phyloP scores from a whole-genome alignment of 148 eudicot genomes.

The Chenopodium quinoa region DNA sequence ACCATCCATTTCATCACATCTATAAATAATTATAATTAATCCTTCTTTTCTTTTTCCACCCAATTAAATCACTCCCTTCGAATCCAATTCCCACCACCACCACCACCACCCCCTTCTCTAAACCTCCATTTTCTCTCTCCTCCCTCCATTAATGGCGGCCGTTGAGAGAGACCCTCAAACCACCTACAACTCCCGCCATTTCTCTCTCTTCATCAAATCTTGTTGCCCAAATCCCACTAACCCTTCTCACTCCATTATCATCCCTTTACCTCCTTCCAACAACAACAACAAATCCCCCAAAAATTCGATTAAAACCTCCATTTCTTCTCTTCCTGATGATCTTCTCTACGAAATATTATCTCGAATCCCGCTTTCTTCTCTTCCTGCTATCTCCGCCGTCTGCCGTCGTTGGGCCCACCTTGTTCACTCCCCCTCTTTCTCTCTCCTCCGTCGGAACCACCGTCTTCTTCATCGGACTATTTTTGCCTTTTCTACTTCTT shows the following conservation, averaged over 20 bases:
- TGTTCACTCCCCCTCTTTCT: slow-evolving; percentile 49
- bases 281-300: background rate
- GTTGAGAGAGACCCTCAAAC: background rate
- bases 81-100: slow-evolving; percentile 1
- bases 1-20: background rate
- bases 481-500: slow-evolving; percentile 45
- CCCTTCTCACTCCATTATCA: slow-evolving; percentile 25
- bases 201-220: slow-evolving; percentile 71
- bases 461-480: slow-evolving; percentile 39
- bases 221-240: slow-evolving; percentile 61
- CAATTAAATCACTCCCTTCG: background rate
- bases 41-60: background rate
- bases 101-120: background rate
- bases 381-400: slow-evolving; percentile 54
- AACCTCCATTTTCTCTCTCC: background rate
- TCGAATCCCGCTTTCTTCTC: slow-evolving; percentile 48
- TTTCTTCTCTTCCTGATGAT: slow-evolving; percentile 69
- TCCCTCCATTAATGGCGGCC: background rate
- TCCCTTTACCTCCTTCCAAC: slow-evolving; percentile 22
- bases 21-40: background rate
- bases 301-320: slow-evolving; percentile 27
- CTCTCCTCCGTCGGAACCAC: slow-evolving; percentile 48
- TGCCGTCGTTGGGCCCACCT: slow-evolving; percentile 70
- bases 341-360: slow-evolving; percentile 60
- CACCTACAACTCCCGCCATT: slow-evolving; percentile 62